Base-by-base conservation (phyloP, 257 asterid species). In the Knoxia roxburghii region DNA sequence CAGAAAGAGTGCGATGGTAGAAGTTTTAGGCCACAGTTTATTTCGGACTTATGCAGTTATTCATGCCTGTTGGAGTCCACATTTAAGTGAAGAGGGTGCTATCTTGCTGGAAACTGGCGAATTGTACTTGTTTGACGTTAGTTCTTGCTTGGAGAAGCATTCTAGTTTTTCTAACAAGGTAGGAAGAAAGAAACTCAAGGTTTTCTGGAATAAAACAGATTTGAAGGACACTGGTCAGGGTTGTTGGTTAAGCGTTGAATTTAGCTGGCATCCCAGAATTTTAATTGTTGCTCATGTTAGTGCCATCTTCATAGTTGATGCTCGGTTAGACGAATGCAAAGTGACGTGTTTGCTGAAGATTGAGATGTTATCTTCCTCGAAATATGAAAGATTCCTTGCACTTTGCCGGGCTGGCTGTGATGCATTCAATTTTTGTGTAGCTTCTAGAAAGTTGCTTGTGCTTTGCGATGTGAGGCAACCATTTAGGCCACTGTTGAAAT, bases 1-100 rank as follows among this genome's bases (percentile, higher is more conserved):
- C 65, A 27, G 9, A 50, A 69, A 35, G 35, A 58, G 68, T 61
- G 71, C 77, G 67, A 29, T 14, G 24, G 43, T 89, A 67, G 86
- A 84, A 70, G 81, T 70, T 72, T 51, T 82, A 48, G 97, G 96
- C 26, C 59, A 76, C 64, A 79, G 74, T 72, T 74, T 68, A 51
- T 76, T 92, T 6, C 72, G 72, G 86, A 86, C 77, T 13, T 74
- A 67, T 35, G 32, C 64, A 32, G 82, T 92, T 67, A 78, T 80
- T 61, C 73, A 86, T 49, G 87, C 78, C 39, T 87, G 91, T 79
- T 92, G 98, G 98, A 92, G 88, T 77, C 90, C 96, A 27, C 89
- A 89, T 83, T 61, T 84, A 68, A 77, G 59, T 29, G 91, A 89
- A 77, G 91, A 92, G 78, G 79, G 97, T 70, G 75, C 84, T 35